Percentiles rank a stretch among this genome's conserved stretches.
Conservation (phyloP, 192 early-diverging fungal species). For the Coemansia sp. region DNA sequence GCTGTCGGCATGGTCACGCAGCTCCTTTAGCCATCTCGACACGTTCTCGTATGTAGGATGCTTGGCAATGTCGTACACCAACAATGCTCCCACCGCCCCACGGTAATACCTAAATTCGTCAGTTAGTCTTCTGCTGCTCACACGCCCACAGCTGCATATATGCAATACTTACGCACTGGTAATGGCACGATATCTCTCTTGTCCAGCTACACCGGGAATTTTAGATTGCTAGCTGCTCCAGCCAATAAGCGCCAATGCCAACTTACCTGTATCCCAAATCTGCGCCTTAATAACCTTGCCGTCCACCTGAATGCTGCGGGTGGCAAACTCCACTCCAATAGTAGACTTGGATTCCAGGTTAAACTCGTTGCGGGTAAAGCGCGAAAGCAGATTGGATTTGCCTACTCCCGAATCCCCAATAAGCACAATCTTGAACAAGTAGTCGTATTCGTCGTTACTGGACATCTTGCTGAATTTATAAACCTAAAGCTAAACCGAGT, state of each 20-base stretch:
- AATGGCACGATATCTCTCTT: slow-evolving; percentile 85
- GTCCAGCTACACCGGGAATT: slow-evolving; percentile 59
- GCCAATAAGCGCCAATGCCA: not conserved
- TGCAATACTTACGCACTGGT: slow-evolving; percentile 73
- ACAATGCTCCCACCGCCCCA: slow-evolving; percentile 93
- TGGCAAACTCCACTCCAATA: slow-evolving; percentile 99
- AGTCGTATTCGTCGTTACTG: slow-evolving; percentile 78
- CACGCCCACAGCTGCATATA: slow-evolving; percentile 40
- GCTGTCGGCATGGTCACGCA: slow-evolving; percentile 93
- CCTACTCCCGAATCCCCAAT: slow-evolving; percentile 97
- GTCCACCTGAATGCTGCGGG: slow-evolving; percentile 93
- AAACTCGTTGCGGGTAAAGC: slow-evolving; percentile 98
- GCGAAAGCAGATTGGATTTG: slow-evolving; percentile 95
- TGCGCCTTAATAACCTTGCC: slow-evolving; percentile 98
- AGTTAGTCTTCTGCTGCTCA: not conserved
- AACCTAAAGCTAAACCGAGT: not conserved
- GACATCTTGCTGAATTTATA: slow-evolving; percentile 28
- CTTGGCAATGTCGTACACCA: slow-evolving; percentile 98
- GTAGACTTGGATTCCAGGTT: slow-evolving; percentile 98
- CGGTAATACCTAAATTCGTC: slow-evolving; percentile 80
- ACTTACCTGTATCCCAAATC: slow-evolving; percentile 98
- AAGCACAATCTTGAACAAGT: slow-evolving; percentile 86
- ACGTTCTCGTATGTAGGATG: slow-evolving; percentile 95
- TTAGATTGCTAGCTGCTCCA: not conserved
- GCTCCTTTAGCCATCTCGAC: slow-evolving; percentile 96